These are phyloP conservation scores for Coccomyxa sp. DNA, from an alignment of 139 green algal species.

Conservation along the genomic window DNA sequence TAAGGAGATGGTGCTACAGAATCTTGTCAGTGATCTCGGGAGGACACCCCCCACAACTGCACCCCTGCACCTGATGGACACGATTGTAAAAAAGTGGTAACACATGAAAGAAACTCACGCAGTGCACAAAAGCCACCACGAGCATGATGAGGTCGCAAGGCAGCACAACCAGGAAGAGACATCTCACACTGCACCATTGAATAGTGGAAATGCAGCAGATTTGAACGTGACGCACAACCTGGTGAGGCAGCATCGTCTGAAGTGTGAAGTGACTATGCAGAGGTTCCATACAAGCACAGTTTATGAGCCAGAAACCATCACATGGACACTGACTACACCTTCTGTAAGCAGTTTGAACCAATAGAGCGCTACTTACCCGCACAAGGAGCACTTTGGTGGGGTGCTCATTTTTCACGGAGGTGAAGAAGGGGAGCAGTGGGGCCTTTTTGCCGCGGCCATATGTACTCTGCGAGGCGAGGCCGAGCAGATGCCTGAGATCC, in stretches of 20 bases:
- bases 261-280: background rate
- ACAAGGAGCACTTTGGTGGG: conserved; percentile 44
- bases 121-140: too few species aligned
- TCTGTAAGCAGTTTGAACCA: background rate
- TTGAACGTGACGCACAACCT: background rate
- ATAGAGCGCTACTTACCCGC: conserved; percentile 17
- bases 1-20: background rate
- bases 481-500: conserved; percentile 22
- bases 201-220: background rate
- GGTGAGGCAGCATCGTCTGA: background rate
- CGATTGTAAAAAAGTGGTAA: background rate
- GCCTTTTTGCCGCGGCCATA: background rate
- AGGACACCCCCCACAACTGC: background rate
- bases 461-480: background rate
- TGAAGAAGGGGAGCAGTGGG: conserved; percentile 23
- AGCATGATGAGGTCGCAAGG: too few species aligned
- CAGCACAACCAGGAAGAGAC: too few species aligned
- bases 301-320: background rate
- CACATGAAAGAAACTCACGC: too few species aligned
- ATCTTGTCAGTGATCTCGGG: background rate
- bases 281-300: background rate
- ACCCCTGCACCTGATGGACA: background rate
- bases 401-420: conserved; percentile 30
- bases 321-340: background rate
- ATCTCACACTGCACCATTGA: background rate